Evolutionary conservation across 805 yeast genomes (phyloP), one percentile per base, ranked within the genome.

Genomic region (Isabelozyma gotoi): DNA sequence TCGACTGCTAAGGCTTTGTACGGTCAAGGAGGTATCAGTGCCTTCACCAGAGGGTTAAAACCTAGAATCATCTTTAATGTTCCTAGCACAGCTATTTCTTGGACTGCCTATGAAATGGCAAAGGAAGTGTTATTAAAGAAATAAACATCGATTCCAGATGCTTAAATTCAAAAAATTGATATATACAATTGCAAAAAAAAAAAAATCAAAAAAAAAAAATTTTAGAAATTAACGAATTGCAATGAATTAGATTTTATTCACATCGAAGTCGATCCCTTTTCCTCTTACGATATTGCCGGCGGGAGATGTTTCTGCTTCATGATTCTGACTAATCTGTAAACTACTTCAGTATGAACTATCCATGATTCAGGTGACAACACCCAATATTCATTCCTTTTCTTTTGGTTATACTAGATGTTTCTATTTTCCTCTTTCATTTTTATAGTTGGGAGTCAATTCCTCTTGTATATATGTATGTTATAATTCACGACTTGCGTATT

Each of bases 71-170:
- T 92, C 24, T 86, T 94, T 52, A 90, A 90, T 64, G 90, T 92
- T 62, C 99, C 99, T 17, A 83, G 95, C 37, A 92, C 98, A 7
- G 98, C 98, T 16, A 90, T 92, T 48, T 84, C 96, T 51, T 92
- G 98, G 98, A 92, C 98, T 1, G 88, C 96, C 19, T 92, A 92
- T 65, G 99, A 92, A 64, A 88, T 91, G 92, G 97, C 97, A 36
- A 92, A 92, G 67, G 84, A 80, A 52, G 74, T 84, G 51, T 65
- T 84, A 56, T 60, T 77, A 35, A 60, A 54, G 45, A 19, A 36
- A 12, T 36, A 19, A 20, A n/a, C 4, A 10, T 24, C 12, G 29
- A n/a, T 10, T 10, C 3, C 12, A 24, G 12, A 24, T 24, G 29
- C 8, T 7, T 21, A 24, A 24, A 24, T 10, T 10, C 6, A 24